Evolutionary conservation across 331 rosid species (phyloP).

Genomic region (Quercus phellos): DNA sequence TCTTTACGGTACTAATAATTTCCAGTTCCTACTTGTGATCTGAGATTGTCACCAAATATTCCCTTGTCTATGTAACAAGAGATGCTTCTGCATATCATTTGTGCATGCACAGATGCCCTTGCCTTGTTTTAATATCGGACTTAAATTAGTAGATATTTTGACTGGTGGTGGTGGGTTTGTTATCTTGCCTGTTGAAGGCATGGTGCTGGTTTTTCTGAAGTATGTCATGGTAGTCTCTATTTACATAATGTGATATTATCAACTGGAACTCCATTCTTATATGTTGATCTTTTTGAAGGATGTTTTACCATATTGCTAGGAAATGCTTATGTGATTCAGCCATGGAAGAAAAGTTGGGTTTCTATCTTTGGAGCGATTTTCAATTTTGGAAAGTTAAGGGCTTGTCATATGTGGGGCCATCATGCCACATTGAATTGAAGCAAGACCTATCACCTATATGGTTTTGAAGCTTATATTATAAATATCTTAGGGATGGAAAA

Average conservation of each 20-base stretch:
- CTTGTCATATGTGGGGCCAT: no score
- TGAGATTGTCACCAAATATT: no score
- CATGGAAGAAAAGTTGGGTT: no score
- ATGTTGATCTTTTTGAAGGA: neutral
- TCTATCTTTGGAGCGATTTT: no score
- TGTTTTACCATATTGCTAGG: neutral
- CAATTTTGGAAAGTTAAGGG: no score
- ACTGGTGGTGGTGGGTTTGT: no score
- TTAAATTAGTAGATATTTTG: no score
- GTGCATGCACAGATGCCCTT: neutral
- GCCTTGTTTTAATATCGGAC: no score
- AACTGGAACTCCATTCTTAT: neutral
- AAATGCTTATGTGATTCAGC: neutral
- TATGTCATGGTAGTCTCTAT: neutral
- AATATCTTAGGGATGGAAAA: no score
- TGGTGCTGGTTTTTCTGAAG: neutral
- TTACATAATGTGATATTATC: neutral
- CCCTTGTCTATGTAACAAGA: neutral
- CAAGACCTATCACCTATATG: no score
- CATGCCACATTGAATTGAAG: no score
- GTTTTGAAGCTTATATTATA: no score
- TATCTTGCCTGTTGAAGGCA: neutral
- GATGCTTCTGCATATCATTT: neutral
- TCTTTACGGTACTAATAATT: slow-evolving; percentile 45
- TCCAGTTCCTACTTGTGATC: neutral